Evolutionary conservation across 2,329 filamentous ascomycete species (phyloP).

Genomic region (Aquanectria penicillioides): DNA sequence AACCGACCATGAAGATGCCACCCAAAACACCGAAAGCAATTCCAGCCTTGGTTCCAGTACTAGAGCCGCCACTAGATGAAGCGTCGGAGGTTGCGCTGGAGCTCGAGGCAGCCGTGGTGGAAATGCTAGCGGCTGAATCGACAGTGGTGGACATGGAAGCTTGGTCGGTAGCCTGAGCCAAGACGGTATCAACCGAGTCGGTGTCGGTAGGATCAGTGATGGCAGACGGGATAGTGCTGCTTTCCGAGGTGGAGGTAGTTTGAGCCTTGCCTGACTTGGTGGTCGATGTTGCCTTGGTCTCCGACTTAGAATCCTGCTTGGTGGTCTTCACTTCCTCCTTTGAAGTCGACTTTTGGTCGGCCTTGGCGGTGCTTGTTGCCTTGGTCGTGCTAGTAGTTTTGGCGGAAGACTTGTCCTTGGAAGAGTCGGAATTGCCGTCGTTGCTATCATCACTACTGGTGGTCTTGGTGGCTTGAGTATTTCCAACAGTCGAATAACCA

Average conservation of each 20-base stretch:
- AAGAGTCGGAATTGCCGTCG: neutral
- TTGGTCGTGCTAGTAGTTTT: slow-evolving; percentile 10
- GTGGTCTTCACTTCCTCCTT: slow-evolving; percentile 23
- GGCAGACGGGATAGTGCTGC: slow-evolving; percentile 38
- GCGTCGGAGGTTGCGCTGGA: slow-evolving; percentile 34
- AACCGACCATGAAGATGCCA: slow-evolving; percentile 71
- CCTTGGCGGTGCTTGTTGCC: slow-evolving; percentile 24
- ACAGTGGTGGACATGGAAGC: slow-evolving; percentile 22
- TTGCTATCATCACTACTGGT: slow-evolving; percentile 12
- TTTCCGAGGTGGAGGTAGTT: slow-evolving; percentile 28
- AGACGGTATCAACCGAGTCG: slow-evolving; percentile 39
- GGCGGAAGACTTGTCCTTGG: slow-evolving; percentile 2
- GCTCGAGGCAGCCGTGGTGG: slow-evolving; percentile 29
- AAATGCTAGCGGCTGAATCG: slow-evolving; percentile 25
- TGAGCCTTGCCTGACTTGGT: slow-evolving; percentile 34
- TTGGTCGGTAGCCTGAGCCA: slow-evolving; percentile 45
- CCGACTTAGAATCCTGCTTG: slow-evolving; percentile 26
- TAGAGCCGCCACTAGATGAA: slow-evolving; percentile 35
- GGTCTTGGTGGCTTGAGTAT: slow-evolving; percentile 27
- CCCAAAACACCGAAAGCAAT: slow-evolving; percentile 84
- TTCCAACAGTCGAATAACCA: slow-evolving; percentile 52
- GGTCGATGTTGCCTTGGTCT: slow-evolving; percentile 20
- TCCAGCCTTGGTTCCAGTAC: slow-evolving; percentile 73
- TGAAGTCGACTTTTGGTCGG: slow-evolving; percentile 25
- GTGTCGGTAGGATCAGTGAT: slow-evolving; percentile 41